phyloP scores from a whole-genome alignment of 345 rosid genomes.

The Camelina laxa region DNA sequence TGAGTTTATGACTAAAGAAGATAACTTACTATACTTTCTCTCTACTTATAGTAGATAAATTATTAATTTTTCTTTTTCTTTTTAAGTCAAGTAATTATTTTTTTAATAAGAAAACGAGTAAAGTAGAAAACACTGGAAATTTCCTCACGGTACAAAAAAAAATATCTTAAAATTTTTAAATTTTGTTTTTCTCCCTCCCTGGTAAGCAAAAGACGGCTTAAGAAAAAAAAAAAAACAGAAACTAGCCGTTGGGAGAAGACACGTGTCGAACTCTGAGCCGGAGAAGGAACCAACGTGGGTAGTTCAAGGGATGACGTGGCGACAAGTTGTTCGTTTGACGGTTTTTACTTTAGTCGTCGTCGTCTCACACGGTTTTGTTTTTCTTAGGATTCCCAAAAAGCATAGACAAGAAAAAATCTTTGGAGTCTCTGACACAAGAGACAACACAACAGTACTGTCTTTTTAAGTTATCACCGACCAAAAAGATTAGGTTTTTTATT shows the following conservation, averaged over 20 bases:
- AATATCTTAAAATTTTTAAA: conserved; percentile 32
- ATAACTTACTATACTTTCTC: conserved; percentile 2
- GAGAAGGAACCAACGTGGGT: conserved; percentile 33
- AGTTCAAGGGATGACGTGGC: conserved; percentile 51
- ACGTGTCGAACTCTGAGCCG: conserved; percentile 45
- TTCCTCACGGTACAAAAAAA: neutral
- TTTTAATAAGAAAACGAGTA: neutral
- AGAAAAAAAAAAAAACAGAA: conserved; percentile 11
- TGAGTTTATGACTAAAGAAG: conserved; percentile 2
- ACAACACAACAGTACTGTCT: too few species aligned
- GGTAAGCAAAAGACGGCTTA: conserved; percentile 35
- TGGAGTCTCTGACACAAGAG: conserved; percentile 13
- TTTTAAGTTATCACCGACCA: conserved; percentile 34
- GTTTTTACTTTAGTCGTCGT: conserved; percentile 5
- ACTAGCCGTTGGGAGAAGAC: conserved; percentile 48
- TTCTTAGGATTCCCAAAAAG: conserved; percentile 20
- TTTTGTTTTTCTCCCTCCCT: neutral
- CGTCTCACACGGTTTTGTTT: conserved; percentile 41
- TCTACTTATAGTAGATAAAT: conserved; percentile 22
- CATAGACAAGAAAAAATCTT: neutral
- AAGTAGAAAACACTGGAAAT: conserved; percentile 35
- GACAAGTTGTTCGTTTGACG: conserved; percentile 50
- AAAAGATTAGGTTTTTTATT: neutral
- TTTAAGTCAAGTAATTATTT: conserved; percentile 6
- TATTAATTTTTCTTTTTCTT: neutral